Percentiles rank a stretch among this genome's conserved stretches.
Evolutionary conservation across 2,329 filamentous ascomycete genomes (phyloP).

Genomic region (Pseudogymnoascus sp.): DNA sequence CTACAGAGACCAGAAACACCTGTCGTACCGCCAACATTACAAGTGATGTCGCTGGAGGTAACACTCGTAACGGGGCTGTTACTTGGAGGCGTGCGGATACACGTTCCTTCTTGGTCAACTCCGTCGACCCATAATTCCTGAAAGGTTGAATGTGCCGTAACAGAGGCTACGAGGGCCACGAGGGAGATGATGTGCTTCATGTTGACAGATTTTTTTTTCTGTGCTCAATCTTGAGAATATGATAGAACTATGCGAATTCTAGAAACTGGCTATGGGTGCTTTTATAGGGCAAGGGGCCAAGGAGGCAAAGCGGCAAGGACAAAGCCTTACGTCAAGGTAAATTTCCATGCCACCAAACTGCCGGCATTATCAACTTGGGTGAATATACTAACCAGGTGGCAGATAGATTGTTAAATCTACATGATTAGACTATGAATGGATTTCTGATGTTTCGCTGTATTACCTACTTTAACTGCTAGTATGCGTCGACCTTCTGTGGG

Average conservation of each 20-base stretch:
- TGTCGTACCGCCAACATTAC: slow-evolving; percentile 38
- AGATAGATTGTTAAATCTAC: slow-evolving; percentile 5
- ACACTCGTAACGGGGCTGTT: slow-evolving; percentile 47
- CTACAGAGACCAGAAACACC: slow-evolving; percentile 30
- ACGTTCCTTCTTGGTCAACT: slow-evolving; percentile 42
- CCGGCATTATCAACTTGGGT: neutral
- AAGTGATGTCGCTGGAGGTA: slow-evolving; percentile 41
- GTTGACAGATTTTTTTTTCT: neutral
- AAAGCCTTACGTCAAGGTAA: neutral
- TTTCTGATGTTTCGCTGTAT: neutral
- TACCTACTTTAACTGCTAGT: neutral
- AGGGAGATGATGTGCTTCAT: neutral
- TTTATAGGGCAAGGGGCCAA: neutral
- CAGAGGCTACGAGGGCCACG: slow-evolving; percentile 25
- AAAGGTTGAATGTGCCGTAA: slow-evolving; percentile 39
- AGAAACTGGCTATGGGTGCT: neutral
- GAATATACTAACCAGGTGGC: neutral
- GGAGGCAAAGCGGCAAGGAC: no score
- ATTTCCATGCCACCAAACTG: neutral
- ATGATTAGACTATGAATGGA: neutral
- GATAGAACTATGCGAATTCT: neutral
- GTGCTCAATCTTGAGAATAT: neutral
- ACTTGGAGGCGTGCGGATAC: slow-evolving; percentile 44
- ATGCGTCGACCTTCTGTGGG: neutral
- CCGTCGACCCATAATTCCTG: slow-evolving; percentile 44